phyloP scores from a whole-genome alignment of 805 yeast genomes.

The Nakazawaea peltata region DNA sequence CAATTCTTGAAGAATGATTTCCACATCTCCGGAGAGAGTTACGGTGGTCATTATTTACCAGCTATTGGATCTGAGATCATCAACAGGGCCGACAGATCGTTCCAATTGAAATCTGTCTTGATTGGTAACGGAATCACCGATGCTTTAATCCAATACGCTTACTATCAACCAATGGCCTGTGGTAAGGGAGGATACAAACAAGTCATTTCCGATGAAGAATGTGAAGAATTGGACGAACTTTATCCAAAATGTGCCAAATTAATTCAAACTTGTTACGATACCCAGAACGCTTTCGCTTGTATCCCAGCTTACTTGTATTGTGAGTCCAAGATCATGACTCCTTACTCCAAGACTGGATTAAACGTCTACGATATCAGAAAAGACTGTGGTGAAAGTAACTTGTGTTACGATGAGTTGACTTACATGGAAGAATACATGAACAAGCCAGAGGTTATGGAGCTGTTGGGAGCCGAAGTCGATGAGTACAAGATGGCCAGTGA shows the following conservation, averaged over 20 bases:
- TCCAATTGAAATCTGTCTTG: constrained; percentile 66
- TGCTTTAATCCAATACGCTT: constrained; percentile 68
- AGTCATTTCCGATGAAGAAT: constrained; percentile 70
- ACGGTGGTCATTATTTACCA: constrained; percentile 94
- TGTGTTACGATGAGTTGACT: constrained; percentile 76
- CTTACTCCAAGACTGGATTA: constrained; percentile 77
- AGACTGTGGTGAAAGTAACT: constrained; percentile 52
- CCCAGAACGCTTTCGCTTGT: constrained; percentile 75
- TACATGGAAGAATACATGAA: constrained; percentile 77
- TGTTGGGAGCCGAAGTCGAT: constrained; percentile 88
- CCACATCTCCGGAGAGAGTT: constrained; percentile 91
- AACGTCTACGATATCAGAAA: constrained; percentile 88
- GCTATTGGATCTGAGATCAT: constrained; percentile 77
- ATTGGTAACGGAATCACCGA: constrained; percentile 92
- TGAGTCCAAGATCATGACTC: constrained; percentile 74
- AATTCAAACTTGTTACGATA: constrained; percentile 69
- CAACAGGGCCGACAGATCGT: constrained; percentile 45
- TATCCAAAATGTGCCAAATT: constrained; percentile 74
- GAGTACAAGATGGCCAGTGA: constrained; percentile 68
- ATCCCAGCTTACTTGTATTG: constrained; percentile 90
- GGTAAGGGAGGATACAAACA: constrained; percentile 81
- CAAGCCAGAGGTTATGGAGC: constrained; percentile 62
- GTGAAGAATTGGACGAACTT: constrained; percentile 58
- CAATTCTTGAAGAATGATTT: constrained; percentile 47
- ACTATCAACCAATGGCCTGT: constrained; percentile 91